Conservation (phyloP, 129 eudicot species). For the sunflower (Helianthus annuus) region HanXRQr2.0-SUNRISE NC_035449.2:4660449-4660948, state of each 20-base stretch:
- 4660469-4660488: neutral
- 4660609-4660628: conserved; percentile 69
- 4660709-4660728: neutral
- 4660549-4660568: conserved; percentile 75
- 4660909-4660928: conserved; percentile 34
- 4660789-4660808: conserved; percentile 31
- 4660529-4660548: conserved; percentile 81
- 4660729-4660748: conserved; percentile 8
- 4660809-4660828: conserved; percentile 28
- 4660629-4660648: conserved; percentile 27
- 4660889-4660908: conserved; percentile 28
- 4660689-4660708: neutral
- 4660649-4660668: neutral
- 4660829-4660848: conserved; percentile 48
- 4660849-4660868: conserved; percentile 20
- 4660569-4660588: conserved; percentile 78
- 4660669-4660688: neutral
- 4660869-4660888: conserved; percentile 27
- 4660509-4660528: conserved; percentile 82
- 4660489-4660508: neutral
- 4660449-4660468: neutral
- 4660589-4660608: conserved; percentile 80
- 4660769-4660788: conserved; percentile 62
- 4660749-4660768: conserved; percentile 72
- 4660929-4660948: conserved; percentile 25